Base-by-base conservation (phyloP, 768 basidiomycete species). In the Rhizopogon sp. region DNA sequence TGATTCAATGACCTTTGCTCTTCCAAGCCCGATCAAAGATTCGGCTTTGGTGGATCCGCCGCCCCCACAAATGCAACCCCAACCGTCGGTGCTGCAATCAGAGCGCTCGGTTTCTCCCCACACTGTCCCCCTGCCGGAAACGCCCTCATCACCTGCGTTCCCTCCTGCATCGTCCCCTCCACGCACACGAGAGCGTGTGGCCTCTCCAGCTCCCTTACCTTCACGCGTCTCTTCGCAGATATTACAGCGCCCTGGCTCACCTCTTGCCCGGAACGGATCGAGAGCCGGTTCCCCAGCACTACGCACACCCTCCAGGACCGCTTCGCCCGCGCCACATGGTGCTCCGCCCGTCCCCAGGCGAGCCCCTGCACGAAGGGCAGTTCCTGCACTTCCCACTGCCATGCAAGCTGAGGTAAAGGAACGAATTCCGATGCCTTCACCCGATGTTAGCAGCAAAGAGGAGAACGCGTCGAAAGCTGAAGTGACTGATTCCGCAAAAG, bases 301-400 rank as follows among this genome's bases (percentile, higher is more conserved):
- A n/a, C 40, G 25, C 60, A 57, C 31, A 17, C 65, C 72, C 3
- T 70, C 71, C 31, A 63, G 75, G 35, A 56, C 70, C 2, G 63
- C 63, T 11, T 76, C 77, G 4, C 77, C 79, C 45, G 70, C 64
- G 3, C 52, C 40, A 39, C 53, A 58, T 2, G 56, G 59, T 1
- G 70, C 73, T 6, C 87, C 87, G 0, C 87, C 87, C 2, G 66
- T 90, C 22, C 87, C 87, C 0, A 76, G 84, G 41, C 74, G 87
- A 43, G 87, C 87, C 0, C 79, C 84, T 46, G 81, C 79, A 1
- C 76, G 87, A 20, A 72, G 70, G 6, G 57, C 53, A 22, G 66
- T 60, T 3, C 68, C 67, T 41, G 62, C 54, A 9, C 70, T 73
- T 2, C 74, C 63, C 11, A 37, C 56, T 29, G 28, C 61, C 3